phyloP scores from a whole-genome alignment of 306 rosid species.

The Cucumis sativus region Cucumber_9930_V3 NC_026657.2:35325501-35326000 shows the following conservation, averaged over 20 bases:
- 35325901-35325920: background rate
- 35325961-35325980: background rate
- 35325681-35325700: conserved; percentile 46
- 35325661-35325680: conserved; percentile 34
- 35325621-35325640: conserved; percentile 41
- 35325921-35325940: background rate
- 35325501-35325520: conserved; percentile 54
- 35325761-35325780: conserved; percentile 47
- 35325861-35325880: background rate
- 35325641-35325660: conserved; percentile 37
- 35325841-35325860: too few relatives aligned
- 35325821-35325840: too few relatives aligned
- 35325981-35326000: background rate
- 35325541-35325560: conserved; percentile 50
- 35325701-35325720: conserved; percentile 27
- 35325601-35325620: conserved; percentile 55
- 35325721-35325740: conserved; percentile 35
- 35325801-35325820: background rate
- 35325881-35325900: background rate
- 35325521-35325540: conserved; percentile 43
- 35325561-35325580: conserved; percentile 47
- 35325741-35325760: conserved; percentile 36
- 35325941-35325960: background rate
- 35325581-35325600: conserved; percentile 44
- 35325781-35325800: conserved; percentile 1